Base-by-base conservation (phyloP, 1,284 basidiomycete genomes). In the Microbotryum lychnidis-dioicae region DNA sequence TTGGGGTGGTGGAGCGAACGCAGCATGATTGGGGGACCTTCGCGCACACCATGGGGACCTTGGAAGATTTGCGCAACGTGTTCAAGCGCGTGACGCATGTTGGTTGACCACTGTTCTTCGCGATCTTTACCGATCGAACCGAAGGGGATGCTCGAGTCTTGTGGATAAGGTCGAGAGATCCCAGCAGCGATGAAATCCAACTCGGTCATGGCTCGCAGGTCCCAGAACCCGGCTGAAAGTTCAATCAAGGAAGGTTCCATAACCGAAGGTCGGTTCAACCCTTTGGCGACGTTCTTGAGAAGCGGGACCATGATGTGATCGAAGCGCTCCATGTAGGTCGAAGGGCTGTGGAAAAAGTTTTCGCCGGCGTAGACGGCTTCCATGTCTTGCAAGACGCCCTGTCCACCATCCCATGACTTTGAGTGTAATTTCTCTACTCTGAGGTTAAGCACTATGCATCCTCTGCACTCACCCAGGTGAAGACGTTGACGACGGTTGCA, bases 1-100 rank as follows among this genome's bases (percentile, higher is more conserved):
- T 67, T 64, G 16, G 63, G 60, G 37, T 64, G 60, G n/a, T 67
- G 65, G 46, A 67, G 44, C 20, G 63, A 60, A n/a, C 65, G 56
- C 65, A 62, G 64, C 16, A 56, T 57, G 54, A 67, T 64, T 10
- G 54, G 27, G 3, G 65, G 65, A 16, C 65, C 65, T 16, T 57
- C 63, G 1, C 65, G 57, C 1, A 64, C 33, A 2, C 58, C 60
- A 12, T 60, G 54, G 8, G 48, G 21, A 1, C 65, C 65, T 7
- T 21, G 20, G 37, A 67, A 67, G 8, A 58, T 54, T 45, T 12
- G 37, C 21, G 65, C 65, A 9, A 67, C 61, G 7, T 58, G 55
- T 56, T 61, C 58, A 44, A 67, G 45, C n/a, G 59, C 49, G 27
- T 62, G 58, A 20, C 31, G 37, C 10, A 37, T 54, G 29, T 64